Conservation (phyloP, 2,329 filamentous ascomycete species). For the Curvularia eragrostidis region DNA sequence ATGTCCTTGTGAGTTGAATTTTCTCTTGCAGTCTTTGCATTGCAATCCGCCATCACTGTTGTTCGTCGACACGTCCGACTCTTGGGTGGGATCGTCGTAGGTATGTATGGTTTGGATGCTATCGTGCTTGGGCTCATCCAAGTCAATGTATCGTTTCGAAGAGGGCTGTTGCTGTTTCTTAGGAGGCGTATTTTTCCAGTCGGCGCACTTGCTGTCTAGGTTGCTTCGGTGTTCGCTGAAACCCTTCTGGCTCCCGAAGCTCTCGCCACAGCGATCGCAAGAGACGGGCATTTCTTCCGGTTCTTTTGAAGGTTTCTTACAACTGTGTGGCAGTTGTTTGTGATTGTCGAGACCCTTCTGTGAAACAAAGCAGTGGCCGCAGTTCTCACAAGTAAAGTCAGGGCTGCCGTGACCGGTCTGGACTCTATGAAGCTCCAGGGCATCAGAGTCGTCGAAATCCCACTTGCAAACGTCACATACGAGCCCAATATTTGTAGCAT, state of each 20-base stretch:
- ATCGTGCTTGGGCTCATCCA: conserved; percentile 18
- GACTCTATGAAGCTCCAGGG: conserved; percentile 30
- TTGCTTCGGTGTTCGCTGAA: conserved; percentile 23
- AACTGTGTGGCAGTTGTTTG: conserved; percentile 15
- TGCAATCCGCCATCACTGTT: conserved; percentile 10
- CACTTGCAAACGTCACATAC: conserved; percentile 25
- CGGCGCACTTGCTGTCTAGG: conserved; percentile 21
- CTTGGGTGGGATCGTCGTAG: conserved; percentile 8
- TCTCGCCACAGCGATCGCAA: conserved; percentile 23
- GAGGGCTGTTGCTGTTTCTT: background rate
- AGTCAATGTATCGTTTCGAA: conserved; percentile 15
- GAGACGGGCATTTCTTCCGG: conserved; percentile 2
- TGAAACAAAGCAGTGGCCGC: conserved; percentile 9
- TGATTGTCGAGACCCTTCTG: conserved; percentile 7
- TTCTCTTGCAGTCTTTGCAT: conserved; percentile 33
- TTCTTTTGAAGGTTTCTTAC: conserved; percentile 5
- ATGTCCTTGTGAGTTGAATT: conserved; percentile 21
- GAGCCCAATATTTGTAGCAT: background rate
- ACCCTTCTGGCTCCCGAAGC: conserved; percentile 15
- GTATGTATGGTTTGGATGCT: background rate
- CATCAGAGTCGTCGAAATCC: conserved; percentile 27
- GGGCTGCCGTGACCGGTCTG: conserved; percentile 17
- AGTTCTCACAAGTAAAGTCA: conserved; percentile 11
- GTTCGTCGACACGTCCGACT: conserved; percentile 17
- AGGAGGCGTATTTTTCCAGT: conserved; percentile 15